Conservation (phyloP, 1,139 yeast genomes). For the Komagataea norvegica region DNA sequence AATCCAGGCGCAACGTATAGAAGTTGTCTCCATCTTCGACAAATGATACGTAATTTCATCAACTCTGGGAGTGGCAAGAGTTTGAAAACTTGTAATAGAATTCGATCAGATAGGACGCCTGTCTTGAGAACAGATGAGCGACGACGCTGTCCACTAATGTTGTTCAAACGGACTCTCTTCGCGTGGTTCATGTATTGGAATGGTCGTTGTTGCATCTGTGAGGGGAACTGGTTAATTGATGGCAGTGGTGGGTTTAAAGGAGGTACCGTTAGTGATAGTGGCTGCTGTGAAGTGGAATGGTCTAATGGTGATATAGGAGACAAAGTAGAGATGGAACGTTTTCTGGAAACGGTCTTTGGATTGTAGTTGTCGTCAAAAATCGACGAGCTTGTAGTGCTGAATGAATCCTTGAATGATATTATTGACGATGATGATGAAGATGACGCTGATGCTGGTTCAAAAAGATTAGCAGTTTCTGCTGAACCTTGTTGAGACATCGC, state of each 20-base stretch:
- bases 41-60: slow-evolving; percentile 53
- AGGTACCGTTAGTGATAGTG: slow-evolving; percentile 29
- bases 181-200: slow-evolving; percentile 51
- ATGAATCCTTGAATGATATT: slow-evolving; percentile 1
- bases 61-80: slow-evolving; percentile 49
- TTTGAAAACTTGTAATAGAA: slow-evolving; percentile 49
- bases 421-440: slow-evolving; percentile 2
- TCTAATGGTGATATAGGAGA: slow-evolving; percentile 8
- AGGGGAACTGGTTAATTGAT: slow-evolving; percentile 33
- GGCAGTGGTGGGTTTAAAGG: slow-evolving; percentile 36
- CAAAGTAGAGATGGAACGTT: slow-evolving; percentile 13
- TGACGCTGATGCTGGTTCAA: no score
- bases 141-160: slow-evolving; percentile 40
- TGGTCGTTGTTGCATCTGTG: slow-evolving; percentile 20
- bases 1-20: slow-evolving; percentile 52
- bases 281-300: slow-evolving; percentile 3
- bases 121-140: slow-evolving; percentile 52
- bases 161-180: slow-evolving; percentile 45
- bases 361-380: slow-evolving; percentile 7
- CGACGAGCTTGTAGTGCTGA: background rate
- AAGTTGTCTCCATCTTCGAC: slow-evolving; percentile 64
- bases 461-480: no score
- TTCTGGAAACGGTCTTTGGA: slow-evolving; percentile 5
- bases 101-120: slow-evolving; percentile 55
- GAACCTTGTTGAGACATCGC: no score